Evolutionary conservation across 805 yeast genomes (phyloP).

Genomic region (Candida wancherniae): DNA sequence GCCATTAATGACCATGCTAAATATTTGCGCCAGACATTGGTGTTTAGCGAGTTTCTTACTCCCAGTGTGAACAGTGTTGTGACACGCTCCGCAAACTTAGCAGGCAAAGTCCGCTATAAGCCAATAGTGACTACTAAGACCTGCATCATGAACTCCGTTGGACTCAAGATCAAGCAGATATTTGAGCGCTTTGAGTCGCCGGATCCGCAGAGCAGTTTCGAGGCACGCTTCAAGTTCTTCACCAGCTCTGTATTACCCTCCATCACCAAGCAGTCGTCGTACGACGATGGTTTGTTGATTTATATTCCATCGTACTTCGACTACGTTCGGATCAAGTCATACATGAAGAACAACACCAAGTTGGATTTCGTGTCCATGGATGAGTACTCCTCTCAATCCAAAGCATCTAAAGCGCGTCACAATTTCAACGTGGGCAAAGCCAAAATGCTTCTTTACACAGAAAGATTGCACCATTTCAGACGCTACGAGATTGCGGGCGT

Average conservation of each 20-base stretch:
- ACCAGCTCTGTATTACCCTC: slow-evolving; percentile 70
- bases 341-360: slow-evolving; percentile 59
- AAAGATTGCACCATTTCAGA: slow-evolving; percentile 88
- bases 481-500: slow-evolving; percentile 84
- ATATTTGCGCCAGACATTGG: slow-evolving; percentile 69
- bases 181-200: slow-evolving; percentile 66
- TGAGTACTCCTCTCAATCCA: slow-evolving; percentile 76
- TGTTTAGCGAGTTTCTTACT: slow-evolving; percentile 70
- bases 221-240: slow-evolving; percentile 77
- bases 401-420: slow-evolving; percentile 65
- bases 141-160: slow-evolving; percentile 60
- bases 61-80: slow-evolving; percentile 72
- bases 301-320: slow-evolving; percentile 87
- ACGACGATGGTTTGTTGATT: slow-evolving; percentile 70
- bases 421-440: slow-evolving; percentile 57
- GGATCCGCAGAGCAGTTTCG: slow-evolving; percentile 51
- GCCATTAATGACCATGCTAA: slow-evolving; percentile 77
- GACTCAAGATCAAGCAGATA: slow-evolving; percentile 60
- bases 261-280: slow-evolving; percentile 53
- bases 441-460: slow-evolving; percentile 82
- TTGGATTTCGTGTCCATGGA: slow-evolving; percentile 66
- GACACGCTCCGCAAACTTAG: slow-evolving; percentile 47
- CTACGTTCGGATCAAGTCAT: slow-evolving; percentile 70
- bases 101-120: slow-evolving; percentile 58
- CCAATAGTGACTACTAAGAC: slow-evolving; percentile 38